A percentile compares a stretch with the other conserved stretches of the same genome.
Conservation (phyloP, 352 stramenopile species). For the Pythium phragmiticola region DNA sequence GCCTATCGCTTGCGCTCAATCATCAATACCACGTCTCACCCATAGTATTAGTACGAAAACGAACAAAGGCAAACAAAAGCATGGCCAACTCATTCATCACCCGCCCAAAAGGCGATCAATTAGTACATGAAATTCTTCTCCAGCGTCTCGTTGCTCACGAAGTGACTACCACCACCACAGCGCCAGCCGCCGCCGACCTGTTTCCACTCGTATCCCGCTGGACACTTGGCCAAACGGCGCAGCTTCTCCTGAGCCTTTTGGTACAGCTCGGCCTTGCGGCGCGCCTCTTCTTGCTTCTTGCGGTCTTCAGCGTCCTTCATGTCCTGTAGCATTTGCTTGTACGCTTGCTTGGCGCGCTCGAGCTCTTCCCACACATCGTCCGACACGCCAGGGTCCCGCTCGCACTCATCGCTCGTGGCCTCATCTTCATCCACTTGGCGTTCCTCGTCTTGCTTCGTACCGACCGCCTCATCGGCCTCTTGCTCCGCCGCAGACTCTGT, state of each 20-base stretch:
- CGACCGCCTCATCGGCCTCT: not conserved
- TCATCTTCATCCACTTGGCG: constrained; percentile 23
- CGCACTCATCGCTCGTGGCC: constrained; percentile 9
- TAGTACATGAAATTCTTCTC: constrained; percentile 53
- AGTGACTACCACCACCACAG: constrained; percentile 75
- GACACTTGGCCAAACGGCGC: constrained; percentile 59
- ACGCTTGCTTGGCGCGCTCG: constrained; percentile 52
- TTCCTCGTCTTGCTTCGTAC: constrained; percentile 22
- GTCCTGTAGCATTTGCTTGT: constrained; percentile 41
- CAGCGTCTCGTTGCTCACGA: constrained; percentile 64
- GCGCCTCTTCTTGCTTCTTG: constrained; percentile 33
- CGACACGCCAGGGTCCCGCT: constrained; percentile 53
- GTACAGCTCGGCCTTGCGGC: constrained; percentile 21
- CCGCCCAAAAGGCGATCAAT: not conserved
- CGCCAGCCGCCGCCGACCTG: constrained; percentile 65
- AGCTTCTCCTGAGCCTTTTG: constrained; percentile 53
- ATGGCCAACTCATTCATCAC: no score
- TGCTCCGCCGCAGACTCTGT: not conserved
- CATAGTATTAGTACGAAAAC: not conserved
- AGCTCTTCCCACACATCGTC: constrained; percentile 70
- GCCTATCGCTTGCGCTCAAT: not conserved
- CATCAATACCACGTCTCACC: not conserved
- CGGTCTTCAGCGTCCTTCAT: constrained; percentile 32
- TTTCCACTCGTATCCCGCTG: constrained; percentile 64
- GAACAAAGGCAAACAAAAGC: not conserved